Evolutionary conservation across 2,329 filamentous ascomycete genomes (phyloP), one percentile per base, ranked within the genome.

Genomic region (Colletotrichum echinochloae): DNA sequence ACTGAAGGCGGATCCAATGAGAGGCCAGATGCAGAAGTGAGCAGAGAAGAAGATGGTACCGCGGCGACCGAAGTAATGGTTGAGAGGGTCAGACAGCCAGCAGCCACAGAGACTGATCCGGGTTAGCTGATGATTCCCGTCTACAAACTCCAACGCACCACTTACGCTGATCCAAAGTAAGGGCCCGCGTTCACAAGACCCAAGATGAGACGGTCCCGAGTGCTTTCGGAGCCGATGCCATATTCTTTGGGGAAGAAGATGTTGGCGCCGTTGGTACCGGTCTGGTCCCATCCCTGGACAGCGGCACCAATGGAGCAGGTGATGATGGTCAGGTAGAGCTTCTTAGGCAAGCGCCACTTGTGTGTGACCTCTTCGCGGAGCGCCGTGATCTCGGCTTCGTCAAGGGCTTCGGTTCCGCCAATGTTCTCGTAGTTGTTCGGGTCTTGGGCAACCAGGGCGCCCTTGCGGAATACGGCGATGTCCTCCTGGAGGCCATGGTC

Each of bases 361-460:
- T 93, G 90, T 33, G 88, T 82, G 41, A 86, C 83, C 78, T 94
- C 91, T 68, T 90, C 83, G 49, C 83, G 83, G 23, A 95, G 84
- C 16, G 83, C 84, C 26, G 85, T 81, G 68, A 90, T 87, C 76
- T 92, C 91, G 0, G 83, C 82, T 20, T 90, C 85, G 65, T 84
- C 81, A 2, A 95, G 85, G 14, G 88, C 86, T 60, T 87, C 81
- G 63, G 87, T 81, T 73, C 87, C 86, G 5, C 79, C 80, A 49
- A 94, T 85, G 41, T 85, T 82, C 67, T 93, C 90, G 77, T 83
- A 92, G 37, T 85, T 83, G 11, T 82, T 81, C 0, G 92, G 92
- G 74, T 91, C 89, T 78, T 93, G 91, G 3, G 93, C 93, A 23
- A 94, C 87, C 14, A 95, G 84, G 4, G 92, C 93, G 41, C 92